Base-by-base conservation (phyloP, 2,329 filamentous ascomycete species). In the Lecanoromycetidae sp. region DNA sequence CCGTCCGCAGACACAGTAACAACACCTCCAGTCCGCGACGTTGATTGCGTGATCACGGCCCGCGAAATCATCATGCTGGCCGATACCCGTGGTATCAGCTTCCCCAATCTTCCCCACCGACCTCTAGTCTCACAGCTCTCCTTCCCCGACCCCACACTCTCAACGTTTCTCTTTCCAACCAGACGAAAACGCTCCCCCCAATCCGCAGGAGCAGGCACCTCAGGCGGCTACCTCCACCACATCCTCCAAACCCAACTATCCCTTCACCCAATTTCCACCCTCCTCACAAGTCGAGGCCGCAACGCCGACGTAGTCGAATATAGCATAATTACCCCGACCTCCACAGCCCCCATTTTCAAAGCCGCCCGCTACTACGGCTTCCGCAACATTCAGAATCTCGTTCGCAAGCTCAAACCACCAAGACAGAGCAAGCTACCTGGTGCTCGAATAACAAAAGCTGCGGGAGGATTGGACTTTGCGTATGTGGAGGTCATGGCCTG, bases 401-500 rank as follows among this genome's bases (percentile, higher is more conserved):
- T 98, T 13, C 80, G 91, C n/a, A 80, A 82, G 52, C 67, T 98
- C 39, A 94, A 93, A 62, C 91, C 91, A 0, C 77, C 82, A 0
- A 80, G 77, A 48, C 71, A 76, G 5, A 90, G 84, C 35, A 78
- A 84, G 48, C 81, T 94, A 69, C 86, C 87, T 1, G 87, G 87
- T 1, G 84, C 79, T 2, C 81, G 72, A 75, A 67, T 68, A 15
- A 61, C 64, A 15, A 52, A 59, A 35, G 62, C 58, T 4, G 60
- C 58, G 32, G 58, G 4, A 52, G 55, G 35, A 52, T 57, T 51
- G 53, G 57, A 94, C 29, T 88, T 88, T 62, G 76, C 83, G n/a
- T 96, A 94, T 64, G 84, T 96, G 23, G 91, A 98, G 66, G 91
- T 98, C 49, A 98, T 98, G 91, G 91, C 91, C 12, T 98, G 91